Evolutionary conservation across 805 yeast genomes (phyloP).

Genomic region (Osmozyma mogii): DNA sequence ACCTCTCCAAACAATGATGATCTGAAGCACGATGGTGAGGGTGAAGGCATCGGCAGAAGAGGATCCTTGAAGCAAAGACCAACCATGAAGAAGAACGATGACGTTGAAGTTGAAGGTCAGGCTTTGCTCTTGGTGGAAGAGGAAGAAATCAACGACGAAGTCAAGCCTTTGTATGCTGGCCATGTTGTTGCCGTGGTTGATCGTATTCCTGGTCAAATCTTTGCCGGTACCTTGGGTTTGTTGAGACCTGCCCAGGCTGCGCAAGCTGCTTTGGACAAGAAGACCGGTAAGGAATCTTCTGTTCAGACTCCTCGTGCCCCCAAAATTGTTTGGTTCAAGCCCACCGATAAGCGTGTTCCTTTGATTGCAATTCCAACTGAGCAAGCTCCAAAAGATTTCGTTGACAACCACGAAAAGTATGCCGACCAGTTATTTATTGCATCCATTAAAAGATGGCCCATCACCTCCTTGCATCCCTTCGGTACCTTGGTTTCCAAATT

Average conservation of each 20-base stretch:
- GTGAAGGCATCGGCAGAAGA: slow-evolving; percentile 47
- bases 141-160: slow-evolving; percentile 88
- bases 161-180: slow-evolving; percentile 92
- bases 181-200: slow-evolving; percentile 98
- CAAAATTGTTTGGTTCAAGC: slow-evolving; percentile 98
- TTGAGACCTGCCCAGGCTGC: slow-evolving; percentile 95
- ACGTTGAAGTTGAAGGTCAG: slow-evolving; percentile 98
- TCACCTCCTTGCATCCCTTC: slow-evolving; percentile 95
- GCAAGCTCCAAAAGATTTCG: slow-evolving; percentile 93
- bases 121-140: slow-evolving; percentile 86
- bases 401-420: slow-evolving; percentile 82
- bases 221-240: slow-evolving; percentile 89
- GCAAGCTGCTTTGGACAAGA: slow-evolving; percentile 58
- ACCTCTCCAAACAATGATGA: slow-evolving; percentile 30
- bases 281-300: slow-evolving; percentile 39
- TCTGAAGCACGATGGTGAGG: slow-evolving; percentile 24
- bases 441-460: slow-evolving; percentile 97
- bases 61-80: slow-evolving; percentile 94
- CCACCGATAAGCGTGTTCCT: slow-evolving; percentile 96
- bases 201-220: slow-evolving; percentile 93
- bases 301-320: slow-evolving; percentile 52
- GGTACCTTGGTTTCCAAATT: slow-evolving; percentile 86
- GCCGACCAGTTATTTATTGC: slow-evolving; percentile 83
- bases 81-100: slow-evolving; percentile 94
- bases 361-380: slow-evolving; percentile 97